Evolutionary conservation across 129 eudicot genomes (phyloP).

Genomic region (Tagetes patula): DNA sequence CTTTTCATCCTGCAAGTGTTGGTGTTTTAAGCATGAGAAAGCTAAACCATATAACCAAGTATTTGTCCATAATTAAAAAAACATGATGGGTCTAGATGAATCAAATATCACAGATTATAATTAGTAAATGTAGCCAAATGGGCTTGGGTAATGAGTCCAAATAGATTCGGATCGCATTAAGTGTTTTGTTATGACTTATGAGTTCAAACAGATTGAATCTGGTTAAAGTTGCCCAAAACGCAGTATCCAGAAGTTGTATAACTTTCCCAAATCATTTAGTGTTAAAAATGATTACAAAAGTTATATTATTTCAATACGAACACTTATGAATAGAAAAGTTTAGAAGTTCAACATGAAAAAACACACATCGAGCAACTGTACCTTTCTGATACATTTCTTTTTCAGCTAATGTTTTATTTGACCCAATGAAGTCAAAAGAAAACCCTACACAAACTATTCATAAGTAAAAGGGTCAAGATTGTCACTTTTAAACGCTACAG

Average conservation of each 20-base stretch:
- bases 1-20: constrained; percentile 55
- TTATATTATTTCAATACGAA: not conserved
- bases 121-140: not conserved
- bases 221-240: not conserved
- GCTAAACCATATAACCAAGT: not conserved
- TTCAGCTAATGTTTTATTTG: not conserved
- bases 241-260: not conserved
- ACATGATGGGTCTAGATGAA: not conserved
- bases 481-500: not conserved
- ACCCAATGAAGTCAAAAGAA: constrained; percentile 3
- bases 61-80: not conserved
- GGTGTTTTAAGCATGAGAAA: constrained; percentile 10
- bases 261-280: not conserved
- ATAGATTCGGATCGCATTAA: not conserved
- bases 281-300: not conserved
- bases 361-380: not conserved
- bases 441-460: not conserved
- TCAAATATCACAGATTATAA: constrained; percentile 3
- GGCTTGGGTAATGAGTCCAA: not conserved
- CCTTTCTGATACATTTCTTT: not conserved
- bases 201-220: not conserved
- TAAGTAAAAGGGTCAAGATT: not conserved
- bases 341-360: not conserved
- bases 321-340: not conserved
- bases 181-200: not conserved